Evolutionary conservation across 768 basidiomycete species (phyloP), one percentile per base, ranked within the genome.

Genomic region (Boletus pseudopeckii): DNA sequence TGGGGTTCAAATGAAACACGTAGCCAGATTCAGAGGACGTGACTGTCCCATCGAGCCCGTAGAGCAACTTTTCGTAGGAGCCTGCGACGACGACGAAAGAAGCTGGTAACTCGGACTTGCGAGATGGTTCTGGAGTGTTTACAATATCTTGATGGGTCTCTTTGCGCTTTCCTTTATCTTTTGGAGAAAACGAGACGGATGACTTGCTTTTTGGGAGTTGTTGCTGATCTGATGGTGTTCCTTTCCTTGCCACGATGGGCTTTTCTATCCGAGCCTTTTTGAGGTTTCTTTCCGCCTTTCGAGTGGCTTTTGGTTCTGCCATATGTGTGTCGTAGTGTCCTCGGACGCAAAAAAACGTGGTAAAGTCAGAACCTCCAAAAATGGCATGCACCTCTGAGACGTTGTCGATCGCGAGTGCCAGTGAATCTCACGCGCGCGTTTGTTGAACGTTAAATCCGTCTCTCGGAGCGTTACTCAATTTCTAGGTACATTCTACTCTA

Each of bases 51-150:
- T 92, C 80, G 17, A 97, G 75, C 13, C 95, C 95, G 61, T 97
- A 98, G 17, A 99, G 79, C 15, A 98, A 77, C 64, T 95, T 97
- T 76, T 99, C 97, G 71, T 98, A 99, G 17, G 95, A 92, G 0
- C 97, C 97, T 1, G 87, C 90, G 24, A 98, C 76, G 58, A 98
- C 72, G 71, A 91, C 87, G 78, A 97, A 98, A 3, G 84, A 81
- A 0, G 73, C 68, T 0, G 87, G 82, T 11, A 81, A 72, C 1
- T 34, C 41, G 9, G 58, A 30, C 50, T 54, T 28, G 37, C 64
- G 22, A 0, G 62, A 41, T 5, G 32, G 22, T 33, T 58, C 50
- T 45, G 33, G n/a, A 28, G 43, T 32, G 18, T n/a, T 43, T 30
- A 30, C 36, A 7, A 40, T 22, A 5, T 44, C 30, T 2, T 13